Evolutionary conservation across 192 early-diverging fungal genomes (phyloP).

Genomic region (Podila minutissima): DNA sequence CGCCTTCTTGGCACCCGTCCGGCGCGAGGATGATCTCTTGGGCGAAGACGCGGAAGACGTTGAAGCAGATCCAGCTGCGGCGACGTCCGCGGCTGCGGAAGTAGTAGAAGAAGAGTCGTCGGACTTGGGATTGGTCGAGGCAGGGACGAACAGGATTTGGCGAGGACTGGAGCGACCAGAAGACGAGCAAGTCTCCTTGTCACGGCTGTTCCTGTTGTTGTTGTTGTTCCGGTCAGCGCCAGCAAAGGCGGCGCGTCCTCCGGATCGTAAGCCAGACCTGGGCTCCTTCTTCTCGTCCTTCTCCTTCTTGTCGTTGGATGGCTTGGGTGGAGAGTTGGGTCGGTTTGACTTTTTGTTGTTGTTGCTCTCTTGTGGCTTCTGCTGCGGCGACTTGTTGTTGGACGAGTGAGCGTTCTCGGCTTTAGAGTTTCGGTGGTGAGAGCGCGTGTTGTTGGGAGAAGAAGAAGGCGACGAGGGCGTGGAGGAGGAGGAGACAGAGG

Average conservation of each 20-base stretch:
- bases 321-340: background rate
- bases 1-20: background rate
- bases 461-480: background rate
- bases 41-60: background rate
- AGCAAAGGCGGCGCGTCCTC: too few relatives aligned
- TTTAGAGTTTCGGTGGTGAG: background rate
- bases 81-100: background rate
- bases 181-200: background rate
- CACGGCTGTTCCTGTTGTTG: too few relatives aligned
- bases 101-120: background rate
- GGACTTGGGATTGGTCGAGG: slow-evolving; percentile 20
- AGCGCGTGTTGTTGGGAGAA: background rate
- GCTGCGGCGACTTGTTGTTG: slow-evolving; percentile 4
- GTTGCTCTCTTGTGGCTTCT: background rate
- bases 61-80: background rate
- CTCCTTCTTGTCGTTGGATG: background rate
- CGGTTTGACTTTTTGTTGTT: background rate
- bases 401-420: background rate
- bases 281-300: background rate
- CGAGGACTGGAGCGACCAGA: slow-evolving; percentile 4
- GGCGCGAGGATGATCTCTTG: background rate
- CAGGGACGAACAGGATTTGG: slow-evolving; percentile 26
- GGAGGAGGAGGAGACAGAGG: too few relatives aligned
- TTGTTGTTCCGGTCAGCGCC: too few relatives aligned
- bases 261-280: too few relatives aligned